Percentiles rank a stretch among this genome's conserved stretches.
Conservation (phyloP, 1,139 yeast genomes). For the Hansenula sp. region DNA sequence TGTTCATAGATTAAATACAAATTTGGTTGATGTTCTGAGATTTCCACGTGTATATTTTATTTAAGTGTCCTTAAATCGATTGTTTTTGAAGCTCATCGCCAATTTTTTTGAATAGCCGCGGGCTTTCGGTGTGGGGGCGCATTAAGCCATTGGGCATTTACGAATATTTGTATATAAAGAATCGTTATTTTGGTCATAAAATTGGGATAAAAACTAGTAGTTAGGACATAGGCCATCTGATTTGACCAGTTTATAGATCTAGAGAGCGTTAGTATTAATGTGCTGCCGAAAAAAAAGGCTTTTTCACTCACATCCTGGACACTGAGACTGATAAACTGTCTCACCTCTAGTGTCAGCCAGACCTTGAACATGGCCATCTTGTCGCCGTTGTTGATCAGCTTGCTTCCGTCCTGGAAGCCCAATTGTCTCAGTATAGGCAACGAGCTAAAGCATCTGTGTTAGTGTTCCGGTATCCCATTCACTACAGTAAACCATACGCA, state of each 20-base stretch:
- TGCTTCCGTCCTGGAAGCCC: conserved; percentile 62
- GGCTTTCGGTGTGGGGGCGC: no score
- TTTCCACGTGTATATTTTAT: background rate
- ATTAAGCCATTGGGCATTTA: no score
- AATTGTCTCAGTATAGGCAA: conserved; percentile 83
- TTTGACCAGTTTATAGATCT: conserved; percentile 48
- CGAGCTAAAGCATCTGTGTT: conserved; percentile 47
- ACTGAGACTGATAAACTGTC: conserved; percentile 82
- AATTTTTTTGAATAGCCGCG: background rate
- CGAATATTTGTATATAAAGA: no score
- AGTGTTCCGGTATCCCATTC: conserved; percentile 38
- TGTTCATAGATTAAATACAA: no score
- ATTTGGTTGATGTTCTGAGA: background rate
- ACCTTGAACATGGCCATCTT: conserved; percentile 79
- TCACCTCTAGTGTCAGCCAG: conserved; percentile 85
- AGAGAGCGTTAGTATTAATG: conserved; percentile 5
- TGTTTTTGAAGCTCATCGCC: background rate
- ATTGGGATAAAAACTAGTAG: conserved; percentile 30
- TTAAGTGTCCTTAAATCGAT: background rate
- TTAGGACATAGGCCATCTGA: conserved; percentile 62
- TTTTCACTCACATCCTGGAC: conserved; percentile 61
- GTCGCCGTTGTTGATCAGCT: conserved; percentile 54
- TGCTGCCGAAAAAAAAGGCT: no score
- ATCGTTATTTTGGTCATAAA: no score
- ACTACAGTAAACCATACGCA: conserved; percentile 61